phyloP scores from a whole-genome alignment of 345 rosid species.

The Anacardium occidentale region DNA sequence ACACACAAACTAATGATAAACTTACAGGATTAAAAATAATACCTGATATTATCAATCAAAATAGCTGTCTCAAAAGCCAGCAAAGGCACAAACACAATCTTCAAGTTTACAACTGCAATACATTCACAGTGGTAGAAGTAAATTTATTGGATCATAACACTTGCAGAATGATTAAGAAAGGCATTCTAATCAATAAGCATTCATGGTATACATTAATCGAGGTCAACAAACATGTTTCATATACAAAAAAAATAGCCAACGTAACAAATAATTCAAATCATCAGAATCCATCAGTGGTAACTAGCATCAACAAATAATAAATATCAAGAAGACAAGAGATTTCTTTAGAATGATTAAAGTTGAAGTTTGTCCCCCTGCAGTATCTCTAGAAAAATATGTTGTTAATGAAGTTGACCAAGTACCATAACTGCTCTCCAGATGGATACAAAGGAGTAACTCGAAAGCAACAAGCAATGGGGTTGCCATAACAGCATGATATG shows the following conservation, averaged over 20 bases:
- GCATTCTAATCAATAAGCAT: background rate
- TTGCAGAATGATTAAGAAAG: background rate
- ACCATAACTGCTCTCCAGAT: slow-evolving; percentile 68
- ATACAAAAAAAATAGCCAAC: background rate
- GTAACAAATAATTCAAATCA: slow-evolving; percentile 8
- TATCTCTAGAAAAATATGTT: slow-evolving; percentile 12
- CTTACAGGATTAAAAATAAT: slow-evolving; percentile 17
- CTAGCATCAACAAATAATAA: background rate
- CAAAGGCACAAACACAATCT: slow-evolving; percentile 78
- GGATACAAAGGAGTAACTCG: slow-evolving; percentile 76
- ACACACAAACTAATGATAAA: background rate
- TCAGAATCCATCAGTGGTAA: background rate
- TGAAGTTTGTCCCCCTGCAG: background rate
- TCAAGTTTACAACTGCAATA: slow-evolving; percentile 71
- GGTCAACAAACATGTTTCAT: slow-evolving; percentile 4
- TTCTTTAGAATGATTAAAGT: background rate
- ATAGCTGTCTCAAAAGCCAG: slow-evolving; percentile 68
- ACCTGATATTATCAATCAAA: slow-evolving; percentile 90
- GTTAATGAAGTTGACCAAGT: slow-evolving; percentile 17
- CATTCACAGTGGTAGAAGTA: slow-evolving; percentile 21
- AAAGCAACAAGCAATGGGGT: slow-evolving; percentile 82
- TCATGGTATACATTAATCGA: background rate
- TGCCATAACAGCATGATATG: slow-evolving; percentile 72
- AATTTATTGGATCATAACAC: slow-evolving; percentile 10
- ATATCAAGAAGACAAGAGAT: background rate